Evolutionary conservation across 148 eudicot genomes (phyloP), one percentile per base, ranked within the genome.

Genomic region (Fagopyrum homotropicum): DNA sequence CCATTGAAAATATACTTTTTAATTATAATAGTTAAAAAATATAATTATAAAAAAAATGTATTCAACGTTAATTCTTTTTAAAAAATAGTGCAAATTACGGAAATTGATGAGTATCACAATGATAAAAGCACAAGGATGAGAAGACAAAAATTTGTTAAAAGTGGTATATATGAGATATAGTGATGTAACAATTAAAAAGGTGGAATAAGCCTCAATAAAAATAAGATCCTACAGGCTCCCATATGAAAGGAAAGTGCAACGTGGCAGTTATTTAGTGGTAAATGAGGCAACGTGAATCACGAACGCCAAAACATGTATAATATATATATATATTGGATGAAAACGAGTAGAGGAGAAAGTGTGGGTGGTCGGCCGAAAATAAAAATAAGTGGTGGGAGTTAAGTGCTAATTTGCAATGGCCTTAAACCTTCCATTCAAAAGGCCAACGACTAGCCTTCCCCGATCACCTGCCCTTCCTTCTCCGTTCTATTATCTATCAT

Each of bases 381-480:
- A 49, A 49, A 49, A 12, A 49, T 3, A 49, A 49, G 52, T 49
- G 52, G 52, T 49, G 52, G 15, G 52, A 9, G 52, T 49, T 49
- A 49, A 49, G 12, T 49, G 52, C 52, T 9, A 22, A 22, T 22
- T 22, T 22, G 26, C 26, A 22, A 22, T 22, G 26, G 26, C 26
- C 26, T 0, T 40, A 14, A 30, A 66, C 47, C 71, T 66, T 66
- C 71, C 71, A 66, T 66, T 66, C 71, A 66, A 66, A 66, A 19
- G 17, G 4, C 71, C 71, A 66, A 66, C 71, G 16, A 66, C 71
- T 66, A 43, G 71, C 71, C 71, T 11, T 22, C 26, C 26, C 26
- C 26, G 26, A 22, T 22, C 43, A 61, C 22, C 68, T 61, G 68
- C 68, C 68, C 19, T 40, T 66, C 64, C 8, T 17, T 17, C n/a